Percentiles rank a stretch among this genome's conserved stretches.
phyloP scores from a whole-genome alignment of 2,329 filamentous ascomycete genomes.

The Aspergillus nomiae region DNA sequence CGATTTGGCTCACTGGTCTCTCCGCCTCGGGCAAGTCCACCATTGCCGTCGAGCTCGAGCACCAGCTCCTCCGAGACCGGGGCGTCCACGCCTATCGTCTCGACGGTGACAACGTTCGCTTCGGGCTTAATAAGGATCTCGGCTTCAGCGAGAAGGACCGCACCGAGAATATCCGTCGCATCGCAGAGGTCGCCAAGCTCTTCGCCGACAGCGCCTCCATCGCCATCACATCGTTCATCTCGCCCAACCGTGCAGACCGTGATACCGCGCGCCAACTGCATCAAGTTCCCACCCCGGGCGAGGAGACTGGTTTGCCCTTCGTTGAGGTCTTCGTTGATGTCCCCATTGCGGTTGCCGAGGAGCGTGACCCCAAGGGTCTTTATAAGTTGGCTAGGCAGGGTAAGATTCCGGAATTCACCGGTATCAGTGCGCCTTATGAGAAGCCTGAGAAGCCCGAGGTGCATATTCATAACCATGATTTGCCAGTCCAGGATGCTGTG shows the following conservation, averaged over 20 bases:
- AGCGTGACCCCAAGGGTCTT: constrained; percentile 93
- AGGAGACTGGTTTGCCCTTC: constrained; percentile 72
- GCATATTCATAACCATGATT: constrained; percentile 78
- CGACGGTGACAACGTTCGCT: constrained; percentile 97
- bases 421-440: constrained; percentile 94
- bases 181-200: constrained; percentile 94
- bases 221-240: constrained; percentile 95
- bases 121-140: constrained; percentile 96
- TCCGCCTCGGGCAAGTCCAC: constrained; percentile 97
- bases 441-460: constrained; percentile 84
- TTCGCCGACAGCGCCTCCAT: constrained; percentile 89
- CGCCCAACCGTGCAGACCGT: constrained; percentile 86
- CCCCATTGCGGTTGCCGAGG: constrained; percentile 85
- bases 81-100: constrained; percentile 85
- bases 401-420: constrained; percentile 96
- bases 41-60: constrained; percentile 93
- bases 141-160: constrained; percentile 91
- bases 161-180: constrained; percentile 96
- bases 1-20: constrained; percentile 96
- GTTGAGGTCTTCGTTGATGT: constrained; percentile 94
- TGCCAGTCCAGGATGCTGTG: constrained; percentile 85
- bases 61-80: constrained; percentile 77
- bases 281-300: constrained; percentile 59
- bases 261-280: constrained; percentile 81
- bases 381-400: constrained; percentile 96